A percentile compares a stretch with the other conserved stretches of the same genome.
Evolutionary conservation across 108 stramenopile genomes (phyloP).

Genomic region (Epipyxis sp.): DNA sequence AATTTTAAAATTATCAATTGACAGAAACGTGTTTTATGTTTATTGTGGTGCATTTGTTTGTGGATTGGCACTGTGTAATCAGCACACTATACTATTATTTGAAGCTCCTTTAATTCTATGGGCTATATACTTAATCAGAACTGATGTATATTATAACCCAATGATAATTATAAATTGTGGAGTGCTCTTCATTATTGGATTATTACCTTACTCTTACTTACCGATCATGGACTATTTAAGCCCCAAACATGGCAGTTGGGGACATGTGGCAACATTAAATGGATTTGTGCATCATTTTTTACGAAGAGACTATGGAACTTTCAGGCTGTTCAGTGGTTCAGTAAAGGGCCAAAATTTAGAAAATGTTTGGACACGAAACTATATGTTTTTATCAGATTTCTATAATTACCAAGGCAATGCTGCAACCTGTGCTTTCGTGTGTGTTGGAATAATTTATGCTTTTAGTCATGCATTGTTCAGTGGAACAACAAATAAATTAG

Average conservation of each 20-base stretch:
- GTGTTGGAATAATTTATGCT: conserved; percentile 9
- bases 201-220: conserved; percentile 60
- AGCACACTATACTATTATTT: conserved; percentile 69
- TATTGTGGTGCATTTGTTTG: conserved; percentile 59
- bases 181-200: conserved; percentile 50
- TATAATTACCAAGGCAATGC: conserved; percentile 2
- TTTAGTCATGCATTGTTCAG: conserved; percentile 6
- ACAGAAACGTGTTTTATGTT: no score
- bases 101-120: conserved; percentile 51
- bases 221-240: conserved; percentile 44
- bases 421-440: conserved; percentile 30
- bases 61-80: conserved; percentile 69
- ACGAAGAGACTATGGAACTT: conserved; percentile 69
- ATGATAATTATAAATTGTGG: conserved; percentile 4
- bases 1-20: no score
- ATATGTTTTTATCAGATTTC: neutral
- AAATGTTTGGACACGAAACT: conserved; percentile 35
- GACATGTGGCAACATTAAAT: conserved; percentile 52
- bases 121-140: conserved; percentile 31
- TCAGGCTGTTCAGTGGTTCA: conserved; percentile 62
- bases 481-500: neutral
- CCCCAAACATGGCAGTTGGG: conserved; percentile 70
- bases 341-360: conserved; percentile 36
- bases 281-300: conserved; percentile 66
- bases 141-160: neutral